Evolutionary conservation across 495 filamentous ascomycete species (phyloP), one percentile per base, ranked within the genome.

Genomic region (Hyaloscypha hepaticicola): DNA sequence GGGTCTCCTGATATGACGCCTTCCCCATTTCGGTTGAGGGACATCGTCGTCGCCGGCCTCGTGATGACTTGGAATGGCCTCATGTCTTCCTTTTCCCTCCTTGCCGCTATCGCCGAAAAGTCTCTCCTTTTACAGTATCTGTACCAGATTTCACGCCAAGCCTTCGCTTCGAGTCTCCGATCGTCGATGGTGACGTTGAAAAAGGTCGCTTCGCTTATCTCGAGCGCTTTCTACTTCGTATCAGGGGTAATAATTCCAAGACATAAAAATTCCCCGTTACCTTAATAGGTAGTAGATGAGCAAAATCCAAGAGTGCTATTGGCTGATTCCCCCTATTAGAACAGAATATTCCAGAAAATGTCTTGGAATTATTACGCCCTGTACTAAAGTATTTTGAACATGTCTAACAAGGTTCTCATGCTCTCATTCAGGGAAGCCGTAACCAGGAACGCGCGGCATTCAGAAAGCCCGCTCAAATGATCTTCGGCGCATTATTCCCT

Each of bases 381-480:
- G 2, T 33, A 45, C 38, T 3, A 16, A 3, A 4, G 11, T 19
- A 45, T 19, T 45, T 19, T 45, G 38, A 45, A 19, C 16, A n/a
- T n/a, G n/a, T 8, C 38, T 16, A 16, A 45, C 38, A 45, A 45
- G 12, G 38, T 45, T 45, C 19, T 16, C 38, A 14, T 16, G n/a
- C n/a, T 34, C 31, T 34, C 31, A 34, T 5, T 34, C 31, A n/a
- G n/a, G n/a, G n/a, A n/a, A n/a, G n/a, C n/a, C n/a, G n/a, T n/a
- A n/a, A n/a, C n/a, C n/a, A n/a, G n/a, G n/a, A n/a, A n/a, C n/a
- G n/a, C n/a, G n/a, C n/a, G 57, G 57, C 57, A 59, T 48, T 59
- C 57, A 59, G 4, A 25, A n/a, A 26, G 19, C 27, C 58, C 50
- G 22, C n/a, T 24, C 41, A 45, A 60, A 60, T 60, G 58, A 60